Conservation (phyloP, 2,329 filamentous ascomycete species). For the Emergomyces pasteurianus region DNA sequence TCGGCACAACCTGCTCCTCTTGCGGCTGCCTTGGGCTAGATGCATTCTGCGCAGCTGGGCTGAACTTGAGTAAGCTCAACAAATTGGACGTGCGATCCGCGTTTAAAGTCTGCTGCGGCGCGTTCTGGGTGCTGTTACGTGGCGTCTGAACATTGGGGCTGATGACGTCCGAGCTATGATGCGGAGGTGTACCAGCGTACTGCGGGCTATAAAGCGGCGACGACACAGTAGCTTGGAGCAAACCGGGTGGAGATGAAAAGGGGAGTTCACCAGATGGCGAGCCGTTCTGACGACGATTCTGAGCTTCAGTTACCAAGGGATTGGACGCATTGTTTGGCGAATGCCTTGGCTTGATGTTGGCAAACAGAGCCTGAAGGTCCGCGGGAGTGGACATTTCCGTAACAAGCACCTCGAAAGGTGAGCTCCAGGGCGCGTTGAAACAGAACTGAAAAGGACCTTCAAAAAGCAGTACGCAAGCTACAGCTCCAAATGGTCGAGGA, state of each 20-base stretch:
- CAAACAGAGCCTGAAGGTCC: conserved; percentile 36
- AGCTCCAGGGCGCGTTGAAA: conserved; percentile 19
- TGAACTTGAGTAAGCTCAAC: conserved; percentile 55
- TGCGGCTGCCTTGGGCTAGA: conserved; percentile 11
- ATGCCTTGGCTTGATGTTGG: conserved; percentile 33
- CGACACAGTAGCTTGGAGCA: conserved; percentile 46
- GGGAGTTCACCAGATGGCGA: conserved; percentile 23
- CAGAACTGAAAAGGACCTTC: conserved; percentile 18
- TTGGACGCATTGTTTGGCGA: conserved; percentile 22
- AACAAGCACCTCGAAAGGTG: conserved; percentile 18
- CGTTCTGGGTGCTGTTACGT: conserved; percentile 28
- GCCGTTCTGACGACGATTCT: conserved; percentile 15
- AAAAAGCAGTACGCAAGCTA: conserved; percentile 10
- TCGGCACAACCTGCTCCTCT: conserved; percentile 18
- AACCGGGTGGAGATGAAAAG: conserved; percentile 27
- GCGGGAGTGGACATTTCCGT: conserved; percentile 37
- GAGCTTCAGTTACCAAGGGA: conserved; percentile 15
- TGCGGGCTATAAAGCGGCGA: conserved; percentile 48
- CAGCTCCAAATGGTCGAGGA: conserved; percentile 7
- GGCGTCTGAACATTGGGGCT: conserved; percentile 42
- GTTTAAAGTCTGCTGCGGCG: conserved; percentile 25
- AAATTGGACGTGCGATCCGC: conserved; percentile 44
- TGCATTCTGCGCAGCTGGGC: conserved; percentile 29
- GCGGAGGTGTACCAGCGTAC: conserved; percentile 41
- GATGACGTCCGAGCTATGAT: conserved; percentile 46